Percentiles rank a stretch among this genome's conserved stretches.
phyloP scores from a whole-genome alignment of 768 basidiomycete species.

The Kwoniella shandongensis region DNA sequence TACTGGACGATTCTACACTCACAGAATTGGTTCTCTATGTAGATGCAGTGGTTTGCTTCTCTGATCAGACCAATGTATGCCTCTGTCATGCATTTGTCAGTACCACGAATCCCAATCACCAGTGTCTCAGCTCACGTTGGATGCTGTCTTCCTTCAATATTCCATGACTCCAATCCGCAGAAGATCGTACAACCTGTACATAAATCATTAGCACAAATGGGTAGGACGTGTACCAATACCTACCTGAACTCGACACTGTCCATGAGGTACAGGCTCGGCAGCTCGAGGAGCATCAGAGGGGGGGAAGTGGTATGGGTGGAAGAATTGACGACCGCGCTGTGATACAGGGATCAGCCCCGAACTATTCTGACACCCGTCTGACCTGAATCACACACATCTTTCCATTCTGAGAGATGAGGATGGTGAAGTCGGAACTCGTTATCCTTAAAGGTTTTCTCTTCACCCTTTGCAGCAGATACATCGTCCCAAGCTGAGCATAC shows the following conservation, averaged over 20 bases:
- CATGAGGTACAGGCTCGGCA: conserved; percentile 45
- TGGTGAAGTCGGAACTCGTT: conserved; percentile 48
- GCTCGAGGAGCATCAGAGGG: conserved; percentile 47
- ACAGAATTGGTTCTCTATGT: conserved; percentile 66
- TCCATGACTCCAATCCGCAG: conserved; percentile 92
- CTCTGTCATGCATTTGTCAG: conserved; percentile 55
- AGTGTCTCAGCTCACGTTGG: conserved; percentile 58
- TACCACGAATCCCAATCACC: neutral
- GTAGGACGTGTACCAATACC: conserved; percentile 58
- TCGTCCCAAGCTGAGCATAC: conserved; percentile 40
- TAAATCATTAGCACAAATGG: neutral
- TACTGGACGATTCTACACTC: conserved; percentile 8
- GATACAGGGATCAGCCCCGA: neutral
- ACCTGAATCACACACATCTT: conserved; percentile 37
- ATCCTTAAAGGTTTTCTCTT: conserved; percentile 36
- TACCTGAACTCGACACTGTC: conserved; percentile 41
- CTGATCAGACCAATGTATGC: conserved; percentile 68
- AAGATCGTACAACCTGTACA: conserved; percentile 70
- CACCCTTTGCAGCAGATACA: conserved; percentile 32
- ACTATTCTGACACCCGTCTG: neutral
- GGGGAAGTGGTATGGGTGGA: conserved; percentile 53
- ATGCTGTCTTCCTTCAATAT: conserved; percentile 86
- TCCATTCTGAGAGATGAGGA: conserved; percentile 51
- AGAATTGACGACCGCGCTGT: conserved; percentile 43
- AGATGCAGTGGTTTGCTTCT: conserved; percentile 84